These are phyloP conservation scores for Stephania cephalantha DNA, from an alignment of 164 flowering plant genomes.

Conservation along the genomic window DNA sequence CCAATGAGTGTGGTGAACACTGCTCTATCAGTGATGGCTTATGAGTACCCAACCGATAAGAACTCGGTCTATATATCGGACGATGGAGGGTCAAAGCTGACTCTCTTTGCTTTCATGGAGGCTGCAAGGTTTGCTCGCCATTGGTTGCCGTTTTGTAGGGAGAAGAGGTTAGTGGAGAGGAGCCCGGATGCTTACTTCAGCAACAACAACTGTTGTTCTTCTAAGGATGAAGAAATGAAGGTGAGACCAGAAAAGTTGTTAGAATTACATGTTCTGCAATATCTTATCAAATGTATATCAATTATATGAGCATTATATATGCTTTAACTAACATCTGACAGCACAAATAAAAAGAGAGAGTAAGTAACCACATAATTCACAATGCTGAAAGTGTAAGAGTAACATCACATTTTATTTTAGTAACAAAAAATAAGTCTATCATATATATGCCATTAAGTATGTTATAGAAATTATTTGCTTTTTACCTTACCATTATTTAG, in stretches of 20 bases:
- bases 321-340: too few relatives aligned
- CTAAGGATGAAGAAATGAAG: slow-evolving; percentile 16
- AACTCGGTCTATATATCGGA: slow-evolving; percentile 29
- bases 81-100: slow-evolving; percentile 29
- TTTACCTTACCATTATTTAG: too few relatives aligned
- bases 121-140: slow-evolving; percentile 24
- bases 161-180: slow-evolving; percentile 13
- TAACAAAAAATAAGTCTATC: too few relatives aligned
- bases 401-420: too few relatives aligned
- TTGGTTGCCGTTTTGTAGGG: slow-evolving; percentile 29
- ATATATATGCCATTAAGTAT: too few relatives aligned
- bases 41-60: slow-evolving; percentile 24
- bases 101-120: slow-evolving; percentile 32
- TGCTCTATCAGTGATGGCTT: slow-evolving; percentile 25
- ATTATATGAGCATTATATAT: too few relatives aligned
- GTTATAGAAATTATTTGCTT: too few relatives aligned
- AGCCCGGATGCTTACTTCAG: slow-evolving; percentile 24
- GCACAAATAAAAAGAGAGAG: too few relatives aligned
- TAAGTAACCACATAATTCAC: too few relatives aligned
- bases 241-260: not conserved
- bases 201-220: not conserved
- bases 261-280: too few relatives aligned
- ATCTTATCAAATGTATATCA: too few relatives aligned
- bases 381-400: too few relatives aligned
- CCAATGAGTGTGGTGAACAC: slow-evolving; percentile 24